These are phyloP conservation scores for Solanum chilense DNA, from an alignment of 257 asterid species.

Conservation along the genomic window DNA sequence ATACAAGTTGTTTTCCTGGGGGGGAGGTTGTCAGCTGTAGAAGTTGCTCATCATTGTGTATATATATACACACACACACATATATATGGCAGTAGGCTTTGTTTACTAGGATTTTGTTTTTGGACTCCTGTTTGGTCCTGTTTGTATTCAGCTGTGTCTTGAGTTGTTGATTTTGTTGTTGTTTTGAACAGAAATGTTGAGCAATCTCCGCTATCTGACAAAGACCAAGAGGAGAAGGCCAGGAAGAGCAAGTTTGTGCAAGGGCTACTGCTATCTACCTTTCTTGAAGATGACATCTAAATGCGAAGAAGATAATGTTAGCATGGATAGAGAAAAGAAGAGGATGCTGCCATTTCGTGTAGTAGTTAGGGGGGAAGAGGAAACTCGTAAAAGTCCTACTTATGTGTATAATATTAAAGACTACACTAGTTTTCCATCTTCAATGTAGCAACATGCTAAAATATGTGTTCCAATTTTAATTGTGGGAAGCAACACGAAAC, in stretches of 20 bases:
- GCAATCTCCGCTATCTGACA: conserved; percentile 34
- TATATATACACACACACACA: neutral
- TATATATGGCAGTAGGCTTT: neutral
- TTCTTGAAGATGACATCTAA: conserved; percentile 30
- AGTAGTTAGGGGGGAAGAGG: neutral
- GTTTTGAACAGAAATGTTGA: conserved; percentile 14
- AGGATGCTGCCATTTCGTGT: neutral
- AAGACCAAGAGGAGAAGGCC: conserved; percentile 68
- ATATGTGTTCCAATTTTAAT: neutral
- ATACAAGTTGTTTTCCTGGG: neutral
- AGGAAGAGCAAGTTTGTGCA: conserved; percentile 49
- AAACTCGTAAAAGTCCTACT: neutral
- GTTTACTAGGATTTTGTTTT: neutral
- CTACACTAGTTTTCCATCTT: neutral
- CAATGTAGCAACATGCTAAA: neutral
- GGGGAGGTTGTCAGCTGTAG: neutral
- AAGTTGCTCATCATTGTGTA: neutral
- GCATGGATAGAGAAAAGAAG: neutral
- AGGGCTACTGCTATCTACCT: conserved; percentile 62
- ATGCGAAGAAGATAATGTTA: conserved; percentile 1
- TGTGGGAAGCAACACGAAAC: neutral
- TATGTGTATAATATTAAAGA: neutral
- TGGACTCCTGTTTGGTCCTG: too few species aligned
- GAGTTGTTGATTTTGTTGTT: neutral
- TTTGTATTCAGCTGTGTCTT: neutral